Evolutionary conservation across 2,329 filamentous ascomycete genomes (phyloP).

Genomic region (Rhinocladiella mackenziei): DNA sequence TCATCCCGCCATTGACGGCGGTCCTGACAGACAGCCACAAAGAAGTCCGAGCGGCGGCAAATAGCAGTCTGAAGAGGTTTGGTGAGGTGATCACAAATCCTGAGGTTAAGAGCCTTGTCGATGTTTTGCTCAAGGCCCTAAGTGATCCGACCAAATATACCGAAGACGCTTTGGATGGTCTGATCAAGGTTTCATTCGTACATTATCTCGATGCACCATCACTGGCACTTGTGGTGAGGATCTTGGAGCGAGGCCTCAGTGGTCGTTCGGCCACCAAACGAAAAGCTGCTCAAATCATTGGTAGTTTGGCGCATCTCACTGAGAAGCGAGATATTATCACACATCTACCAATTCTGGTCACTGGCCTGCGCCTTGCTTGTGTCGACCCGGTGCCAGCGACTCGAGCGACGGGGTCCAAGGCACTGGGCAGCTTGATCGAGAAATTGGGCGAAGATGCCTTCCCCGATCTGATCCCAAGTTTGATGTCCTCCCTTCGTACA

Average conservation of each 20-base stretch:
- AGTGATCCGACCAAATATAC: slow-evolving; percentile 98
- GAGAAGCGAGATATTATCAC: slow-evolving; percentile 90
- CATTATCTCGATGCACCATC: slow-evolving; percentile 98
- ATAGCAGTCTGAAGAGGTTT: slow-evolving; percentile 94
- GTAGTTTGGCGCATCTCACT: slow-evolving; percentile 92
- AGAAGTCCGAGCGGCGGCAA: slow-evolving; percentile 86
- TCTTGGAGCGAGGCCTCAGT: slow-evolving; percentile 83
- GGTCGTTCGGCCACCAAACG: slow-evolving; percentile 93
- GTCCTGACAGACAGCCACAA: slow-evolving; percentile 98
- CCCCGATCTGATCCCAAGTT: slow-evolving; percentile 91
- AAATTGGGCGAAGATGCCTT: slow-evolving; percentile 96
- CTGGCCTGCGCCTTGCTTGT: slow-evolving; percentile 80
- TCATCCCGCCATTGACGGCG: slow-evolving; percentile 89
- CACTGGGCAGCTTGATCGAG: slow-evolving; percentile 92
- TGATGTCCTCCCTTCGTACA: slow-evolving; percentile 97
- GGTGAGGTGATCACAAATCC: slow-evolving; percentile 98
- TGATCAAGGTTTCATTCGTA: slow-evolving; percentile 97
- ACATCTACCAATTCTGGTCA: slow-evolving; percentile 87
- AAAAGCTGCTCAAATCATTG: slow-evolving; percentile 96
- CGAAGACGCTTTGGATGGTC: slow-evolving; percentile 83
- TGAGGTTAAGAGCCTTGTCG: slow-evolving; percentile 88
- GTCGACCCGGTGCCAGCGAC: slow-evolving; percentile 97
- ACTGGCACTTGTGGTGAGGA: slow-evolving; percentile 87
- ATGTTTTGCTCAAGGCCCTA: slow-evolving; percentile 87
- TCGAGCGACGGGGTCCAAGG: slow-evolving; percentile 90